phyloP scores from a whole-genome alignment of 192 early-diverging fungal species.

The Mycoemilia scoparia region DNA sequence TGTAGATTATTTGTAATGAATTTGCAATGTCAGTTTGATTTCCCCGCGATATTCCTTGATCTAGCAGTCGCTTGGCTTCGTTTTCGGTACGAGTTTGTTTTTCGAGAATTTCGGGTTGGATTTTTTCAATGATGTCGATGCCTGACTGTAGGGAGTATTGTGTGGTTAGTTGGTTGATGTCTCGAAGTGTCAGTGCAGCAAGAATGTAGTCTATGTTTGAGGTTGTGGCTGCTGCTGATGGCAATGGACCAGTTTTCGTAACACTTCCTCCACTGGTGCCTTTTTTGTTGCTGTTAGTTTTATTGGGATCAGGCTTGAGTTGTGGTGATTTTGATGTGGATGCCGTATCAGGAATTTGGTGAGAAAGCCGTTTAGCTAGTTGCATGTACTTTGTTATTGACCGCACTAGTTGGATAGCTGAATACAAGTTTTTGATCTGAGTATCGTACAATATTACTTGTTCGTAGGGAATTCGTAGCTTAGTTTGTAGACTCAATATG shows the following conservation, averaged over 20 bases:
- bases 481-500: slow-evolving; percentile 16
- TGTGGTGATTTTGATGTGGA: no score
- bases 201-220: slow-evolving; percentile 20
- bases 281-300: not conserved
- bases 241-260: no score
- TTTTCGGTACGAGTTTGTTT: slow-evolving; percentile 1
- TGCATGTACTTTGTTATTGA: slow-evolving; percentile 11
- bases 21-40: slow-evolving; percentile 10
- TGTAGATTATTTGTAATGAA: slow-evolving; percentile 12
- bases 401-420: slow-evolving; percentile 6
- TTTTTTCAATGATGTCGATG: slow-evolving; percentile 8
- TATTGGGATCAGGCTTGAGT: not conserved
- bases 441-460: slow-evolving; percentile 8
- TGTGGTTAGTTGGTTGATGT: slow-evolving; percentile 8
- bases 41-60: slow-evolving; percentile 8
- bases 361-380: slow-evolving; percentile 9
- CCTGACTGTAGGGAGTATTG: slow-evolving; percentile 7
- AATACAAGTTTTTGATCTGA: slow-evolving; percentile 13
- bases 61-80: slow-evolving; percentile 9
- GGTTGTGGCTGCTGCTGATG: no score
- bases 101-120: not conserved
- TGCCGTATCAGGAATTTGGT: slow-evolving; percentile 5
- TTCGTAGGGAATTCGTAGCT: slow-evolving; percentile 16
- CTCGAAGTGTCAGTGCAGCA: slow-evolving; percentile 15
- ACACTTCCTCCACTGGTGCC: not conserved